Evolutionary conservation across 2,329 filamentous ascomycete species (phyloP), one percentile per base, ranked within the genome.

Genomic region (Capronia americana): DNA sequence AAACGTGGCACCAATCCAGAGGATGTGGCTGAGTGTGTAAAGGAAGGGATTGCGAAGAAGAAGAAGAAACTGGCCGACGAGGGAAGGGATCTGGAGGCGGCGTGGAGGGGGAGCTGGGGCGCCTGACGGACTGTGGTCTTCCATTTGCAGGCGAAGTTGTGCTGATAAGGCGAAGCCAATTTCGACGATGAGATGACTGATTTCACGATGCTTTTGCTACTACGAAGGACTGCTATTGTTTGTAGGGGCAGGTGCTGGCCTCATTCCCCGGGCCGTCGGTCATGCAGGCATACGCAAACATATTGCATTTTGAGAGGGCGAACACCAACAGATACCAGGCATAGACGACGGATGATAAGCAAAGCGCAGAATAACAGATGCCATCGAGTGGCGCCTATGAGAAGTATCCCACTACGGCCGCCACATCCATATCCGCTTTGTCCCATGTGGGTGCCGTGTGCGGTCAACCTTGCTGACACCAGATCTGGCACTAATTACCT

Each of bases 1-100:
- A 72, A 73, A 44, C 75, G 79, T 64, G 82, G 82, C 3, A 77
- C 72, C 66, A 81, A 75, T 12, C 75, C 76, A 5, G 80, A 81
- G 48, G 82, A 84, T 73, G 79, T 82, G 26, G 80, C 80, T 68
- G 71, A 75, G 69, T 69, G 76, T 60, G 63, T 80, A 38, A 73
- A 64, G 28, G 77, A 76, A 59, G 78, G 78, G 0, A 74, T 77
- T 6, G 70, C 73, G 66, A 75, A 57, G 66, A 76, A 69, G 72
- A 73, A 67, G 62, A 66, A 55, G 74, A 69, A 70, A 59, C 20
- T 55, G 57, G 12, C 65, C 65, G 44, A 71, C 62, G 24, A 69
- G 61, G 38, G 64, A 63, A 53, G 30, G 6, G 63, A 65, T 44
- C 38, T 70, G 20, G 66, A 69, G 24, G 46, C 46, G 23, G 56